These are phyloP conservation scores for Crithidia expoeki DNA, from an alignment of 208 protist genomes.

Conservation along the genomic window DNA sequence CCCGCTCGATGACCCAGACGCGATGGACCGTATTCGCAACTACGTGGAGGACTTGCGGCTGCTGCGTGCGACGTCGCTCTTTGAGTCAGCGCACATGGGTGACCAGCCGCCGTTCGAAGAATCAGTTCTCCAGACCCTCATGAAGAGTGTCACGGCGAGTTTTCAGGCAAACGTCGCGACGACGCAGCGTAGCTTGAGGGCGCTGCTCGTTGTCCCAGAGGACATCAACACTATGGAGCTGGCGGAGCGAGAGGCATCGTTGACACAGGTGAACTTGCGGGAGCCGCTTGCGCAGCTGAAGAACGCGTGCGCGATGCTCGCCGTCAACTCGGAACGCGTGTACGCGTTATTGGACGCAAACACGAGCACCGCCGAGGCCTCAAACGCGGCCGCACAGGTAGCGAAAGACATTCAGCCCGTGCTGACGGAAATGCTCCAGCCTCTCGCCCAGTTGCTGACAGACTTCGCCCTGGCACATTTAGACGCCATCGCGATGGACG, in stretches of 20 bases:
- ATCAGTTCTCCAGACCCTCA: conserved; percentile 60
- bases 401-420: conserved; percentile 76
- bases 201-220: conserved; percentile 52
- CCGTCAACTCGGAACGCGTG: conserved; percentile 48
- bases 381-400: conserved; percentile 46
- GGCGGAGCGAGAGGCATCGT: conserved; percentile 29
- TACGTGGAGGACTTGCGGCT: conserved; percentile 83
- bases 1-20: conserved; percentile 79
- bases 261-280: conserved; percentile 50
- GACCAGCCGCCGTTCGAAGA: conserved; percentile 54
- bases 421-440: conserved; percentile 62
- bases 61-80: conserved; percentile 79
- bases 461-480: conserved; percentile 49
- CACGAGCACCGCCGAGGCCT: conserved; percentile 1
- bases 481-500: conserved; percentile 46
- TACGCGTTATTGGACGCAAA: conserved; percentile 34
- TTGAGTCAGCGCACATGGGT: conserved; percentile 27
- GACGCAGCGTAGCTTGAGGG: conserved; percentile 52
- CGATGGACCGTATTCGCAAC: conserved; percentile 73
- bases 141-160: conserved; percentile 62
- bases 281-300: conserved; percentile 84
- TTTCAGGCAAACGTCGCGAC: conserved; percentile 55
- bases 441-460: conserved; percentile 44
- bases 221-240: conserved; percentile 45
- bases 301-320: conserved; percentile 75